Percentiles rank a stretch among this genome's conserved stretches.
Evolutionary conservation across 2,329 filamentous ascomycete species (phyloP).

Genomic region (Colletotrichum plurivorum): DNA sequence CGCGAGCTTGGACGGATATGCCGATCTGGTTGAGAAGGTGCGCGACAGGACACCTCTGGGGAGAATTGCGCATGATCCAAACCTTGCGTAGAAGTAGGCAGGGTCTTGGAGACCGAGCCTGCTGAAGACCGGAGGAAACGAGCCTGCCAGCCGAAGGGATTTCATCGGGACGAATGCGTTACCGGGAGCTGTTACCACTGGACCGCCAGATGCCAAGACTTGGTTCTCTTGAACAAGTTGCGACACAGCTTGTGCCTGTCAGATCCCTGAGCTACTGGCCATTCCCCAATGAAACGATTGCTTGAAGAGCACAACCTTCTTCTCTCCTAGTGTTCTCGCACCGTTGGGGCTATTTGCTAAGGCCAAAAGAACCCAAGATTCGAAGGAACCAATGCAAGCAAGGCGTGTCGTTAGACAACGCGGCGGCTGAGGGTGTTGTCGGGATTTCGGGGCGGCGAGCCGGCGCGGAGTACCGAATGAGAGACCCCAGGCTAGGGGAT

Average conservation of each 20-base stretch:
- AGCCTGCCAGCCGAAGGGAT: background rate
- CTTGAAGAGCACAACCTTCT: background rate
- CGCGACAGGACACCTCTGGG: constrained; percentile 62
- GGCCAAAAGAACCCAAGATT: background rate
- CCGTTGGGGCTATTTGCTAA: constrained; percentile 6
- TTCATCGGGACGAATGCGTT: background rate
- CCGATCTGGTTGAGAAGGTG: constrained; percentile 69
- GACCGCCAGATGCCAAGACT: constrained; percentile 23
- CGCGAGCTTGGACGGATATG: constrained; percentile 69
- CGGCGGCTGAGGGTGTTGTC: constrained; percentile 14
- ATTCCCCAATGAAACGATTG: background rate
- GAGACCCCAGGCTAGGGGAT: constrained; percentile 4
- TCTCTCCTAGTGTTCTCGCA: background rate
- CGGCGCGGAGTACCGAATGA: constrained; percentile 29
- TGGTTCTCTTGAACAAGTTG: constrained; percentile 6
- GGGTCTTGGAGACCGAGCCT: background rate
- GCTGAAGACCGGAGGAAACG: background rate
- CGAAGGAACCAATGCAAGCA: constrained; percentile 5
- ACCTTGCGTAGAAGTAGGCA: constrained; percentile 18
- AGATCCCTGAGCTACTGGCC: background rate
- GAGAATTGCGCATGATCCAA: constrained; percentile 46
- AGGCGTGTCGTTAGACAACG: constrained; percentile 27
- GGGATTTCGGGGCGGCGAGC: constrained; percentile 37
- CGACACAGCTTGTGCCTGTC: constrained; percentile 12
- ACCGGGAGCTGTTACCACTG: background rate